Base-by-base conservation (phyloP, 2,329 filamentous ascomycete species). In the Atkinsonella texensis region DNA sequence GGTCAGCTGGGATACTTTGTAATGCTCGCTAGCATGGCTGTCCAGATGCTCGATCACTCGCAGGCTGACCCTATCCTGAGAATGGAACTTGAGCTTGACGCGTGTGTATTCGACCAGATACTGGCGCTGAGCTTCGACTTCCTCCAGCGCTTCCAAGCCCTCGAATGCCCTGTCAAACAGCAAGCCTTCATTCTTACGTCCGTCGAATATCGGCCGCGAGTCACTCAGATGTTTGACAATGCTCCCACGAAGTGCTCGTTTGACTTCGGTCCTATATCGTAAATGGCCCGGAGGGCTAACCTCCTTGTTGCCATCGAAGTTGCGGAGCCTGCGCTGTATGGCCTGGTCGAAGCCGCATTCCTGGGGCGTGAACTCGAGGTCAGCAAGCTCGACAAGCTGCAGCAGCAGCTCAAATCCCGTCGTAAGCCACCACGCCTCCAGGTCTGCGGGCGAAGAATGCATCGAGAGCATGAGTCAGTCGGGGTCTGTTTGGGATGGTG, bases 371-470 rank as follows among this genome's bases (percentile, higher is more conserved):
- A 57, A 42, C 5, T 48, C 49, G 2, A 61, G 23, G 7, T 56
- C 50, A 10, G 57, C 51, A 1, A 41, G 23, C 40, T 61, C 51
- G n/a, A 66, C 53, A 11, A 70, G 59, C 3, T 56, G 52, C 5
- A 45, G 48, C 7, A 70, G 12, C 51, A 50, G 17, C 60, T 57
- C 17, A 55, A 53, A 8, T 28, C 63, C 65, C 20, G 45, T 49
- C 6, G 51, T 55, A 33, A 66, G 59, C 67, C 67, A 70, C 62
- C 65, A 68, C 32, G 58, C 50, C 53, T 68, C 61, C 15, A 68
- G 58, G 45, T 67, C 62, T 15, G 62, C 31, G 11, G 49, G 38
- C 4, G 46, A 28, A 20, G 59, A 58, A 28, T 62, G 60, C 68
- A 70, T 70, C 13, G 28, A 31, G 13, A 35, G 7, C 44, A 23